Percentiles rank a stretch among this genome's conserved stretches.
These are phyloP conservation scores for Eleusine coracana DNA, from an alignment of 176 grass and related monocot genomes.

Conservation along the genomic window DNA sequence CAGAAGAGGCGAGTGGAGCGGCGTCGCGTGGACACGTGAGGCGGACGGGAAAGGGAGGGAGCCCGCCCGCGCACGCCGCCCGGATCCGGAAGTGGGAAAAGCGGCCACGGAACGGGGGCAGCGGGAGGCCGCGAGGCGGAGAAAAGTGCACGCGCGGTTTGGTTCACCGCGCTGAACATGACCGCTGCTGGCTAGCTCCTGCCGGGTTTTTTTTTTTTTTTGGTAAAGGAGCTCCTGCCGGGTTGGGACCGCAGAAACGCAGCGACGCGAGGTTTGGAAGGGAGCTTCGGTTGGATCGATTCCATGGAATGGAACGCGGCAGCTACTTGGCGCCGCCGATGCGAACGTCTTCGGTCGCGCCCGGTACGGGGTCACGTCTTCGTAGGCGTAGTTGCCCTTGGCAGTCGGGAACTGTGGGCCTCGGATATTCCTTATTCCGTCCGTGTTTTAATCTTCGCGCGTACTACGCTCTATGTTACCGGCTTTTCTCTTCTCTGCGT, in stretches of 20 bases:
- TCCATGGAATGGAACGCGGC: constrained; percentile 5
- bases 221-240: too few relatives aligned
- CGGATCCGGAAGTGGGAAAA: not conserved
- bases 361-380: constrained; percentile 18
- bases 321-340: not conserved
- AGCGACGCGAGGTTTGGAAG: not conserved
- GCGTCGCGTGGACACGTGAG: constrained; percentile 36
- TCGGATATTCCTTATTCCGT: too few relatives aligned
- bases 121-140: not conserved
- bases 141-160: not conserved
- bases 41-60: constrained; percentile 39
- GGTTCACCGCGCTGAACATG: not conserved
- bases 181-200: not conserved
- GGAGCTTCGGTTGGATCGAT: not conserved
- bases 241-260: not conserved
- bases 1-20: not conserved
- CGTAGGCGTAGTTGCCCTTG: not conserved
- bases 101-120: not conserved
- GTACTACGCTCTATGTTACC: too few relatives aligned
- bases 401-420: too few relatives aligned
- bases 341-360: constrained; percentile 7
- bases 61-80: not conserved
- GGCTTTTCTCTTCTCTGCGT: too few relatives aligned
- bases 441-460: too few relatives aligned
- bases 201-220: too few relatives aligned